Evolutionary conservation across 768 basidiomycete species (phyloP), one percentile per base, ranked within the genome.

Genomic region (Nidularia sp.): DNA sequence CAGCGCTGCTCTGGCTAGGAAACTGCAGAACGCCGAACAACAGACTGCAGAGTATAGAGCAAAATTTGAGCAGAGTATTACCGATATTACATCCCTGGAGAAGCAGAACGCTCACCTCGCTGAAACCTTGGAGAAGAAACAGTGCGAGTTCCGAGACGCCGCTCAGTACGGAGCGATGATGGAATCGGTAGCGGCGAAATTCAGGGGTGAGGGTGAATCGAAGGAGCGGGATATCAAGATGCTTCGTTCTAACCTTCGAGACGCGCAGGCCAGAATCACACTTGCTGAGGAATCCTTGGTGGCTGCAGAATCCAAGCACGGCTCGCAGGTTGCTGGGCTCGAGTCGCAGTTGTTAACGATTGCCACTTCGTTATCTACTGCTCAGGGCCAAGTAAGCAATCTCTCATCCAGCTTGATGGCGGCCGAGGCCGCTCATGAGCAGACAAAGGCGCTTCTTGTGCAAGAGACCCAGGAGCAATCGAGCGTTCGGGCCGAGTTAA

Each of bases 401-500:
- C 18, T 18, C 18, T 18, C 18, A 18, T 18, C 18, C 18, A 18
- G 18, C 18, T 18, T 18, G 18, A 1, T 18, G 18, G 18, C 18
- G 18, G 18, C 18, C 18, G 18, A 18, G 18, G 18, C 18, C 18
- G 18, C 18, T 18, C 18, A 18, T 18, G 18, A 18, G 18, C 18
- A 18, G 18, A 18, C 18, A 18, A 18, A 18, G 18, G 18, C 18
- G 18, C 18, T 18, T 18, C 18, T 18, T 18, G 18, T 18, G 18
- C 18, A 18, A 18, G 18, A 18, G 36, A n/a, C 8, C n/a, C 9
- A n/a, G n/a, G 36, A 39, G 36, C 39, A 67, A 29, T 49, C 32
- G 4, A 54, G 57, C 41, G 49, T 51, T 9, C 61, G 49, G 49
- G 50, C 29, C 7, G 53, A 45, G 22, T 46, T 66, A 13, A 53